phyloP scores from a whole-genome alignment of 306 rosid genomes.

The Ormosia emarginata region DNA sequence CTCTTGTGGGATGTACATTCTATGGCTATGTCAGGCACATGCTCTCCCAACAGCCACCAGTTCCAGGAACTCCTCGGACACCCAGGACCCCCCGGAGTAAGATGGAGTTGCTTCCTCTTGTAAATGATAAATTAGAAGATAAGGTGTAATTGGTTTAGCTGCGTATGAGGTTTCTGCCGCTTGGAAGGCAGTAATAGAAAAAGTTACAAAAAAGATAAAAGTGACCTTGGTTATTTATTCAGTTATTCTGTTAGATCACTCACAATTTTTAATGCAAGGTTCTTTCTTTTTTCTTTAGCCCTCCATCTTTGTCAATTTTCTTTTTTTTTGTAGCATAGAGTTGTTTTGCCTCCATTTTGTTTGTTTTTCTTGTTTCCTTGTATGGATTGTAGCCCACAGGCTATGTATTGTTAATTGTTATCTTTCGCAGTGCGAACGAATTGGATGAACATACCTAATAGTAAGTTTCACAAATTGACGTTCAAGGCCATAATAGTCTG shows the following conservation, averaged over 20 bases:
- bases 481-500: not conserved
- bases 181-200: conserved; percentile 35
- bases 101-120: conserved; percentile 88
- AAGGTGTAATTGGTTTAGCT: conserved; percentile 47
- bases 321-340: not conserved
- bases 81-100: conserved; percentile 80
- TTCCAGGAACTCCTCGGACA: conserved; percentile 75
- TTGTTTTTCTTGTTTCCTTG: not conserved
- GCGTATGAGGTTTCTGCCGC: conserved; percentile 21
- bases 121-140: conserved; percentile 90
- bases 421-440: not conserved
- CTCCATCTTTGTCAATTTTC: not conserved
- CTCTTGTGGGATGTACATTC: conserved; percentile 92
- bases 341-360: not conserved
- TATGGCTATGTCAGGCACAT: conserved; percentile 84
- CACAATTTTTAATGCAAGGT: conserved; percentile 23
- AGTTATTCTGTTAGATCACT: conserved; percentile 28
- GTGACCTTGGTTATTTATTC: conserved; percentile 28
- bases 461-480: not conserved
- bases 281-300: not conserved
- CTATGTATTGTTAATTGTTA: conserved; percentile 6
- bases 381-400: conserved; percentile 17
- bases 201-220: conserved; percentile 27
- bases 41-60: conserved; percentile 77
- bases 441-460: not conserved